Percentiles rank a stretch among this genome's conserved stretches.
phyloP scores from a whole-genome alignment of 768 basidiomycete species.

The Pholiota microspora region DNA sequence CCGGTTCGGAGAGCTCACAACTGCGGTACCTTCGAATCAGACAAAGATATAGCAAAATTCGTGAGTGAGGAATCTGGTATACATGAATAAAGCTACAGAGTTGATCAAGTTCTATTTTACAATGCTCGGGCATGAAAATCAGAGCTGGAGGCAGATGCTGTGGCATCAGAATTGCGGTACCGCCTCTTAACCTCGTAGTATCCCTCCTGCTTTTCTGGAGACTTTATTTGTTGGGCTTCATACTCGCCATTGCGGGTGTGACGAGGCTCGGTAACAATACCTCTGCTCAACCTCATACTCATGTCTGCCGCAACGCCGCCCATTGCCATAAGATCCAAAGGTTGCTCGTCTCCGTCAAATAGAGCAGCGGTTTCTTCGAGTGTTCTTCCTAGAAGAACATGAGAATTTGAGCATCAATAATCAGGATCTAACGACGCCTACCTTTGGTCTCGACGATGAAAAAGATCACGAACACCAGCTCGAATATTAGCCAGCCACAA shows the following conservation, averaged over 20 bases:
- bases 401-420: constrained; percentile 3
- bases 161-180: constrained; percentile 20
- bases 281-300: constrained; percentile 30
- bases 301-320: constrained; percentile 48
- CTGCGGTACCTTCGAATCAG: too few species aligned
- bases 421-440: constrained; percentile 18
- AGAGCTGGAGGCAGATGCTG: constrained; percentile 17
- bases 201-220: constrained; percentile 17
- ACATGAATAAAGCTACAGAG: not conserved
- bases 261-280: constrained; percentile 7
- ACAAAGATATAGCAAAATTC: too few species aligned
- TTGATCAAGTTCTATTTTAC: not conserved
- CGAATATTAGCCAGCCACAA: constrained; percentile 63
- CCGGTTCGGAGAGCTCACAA: too few species aligned
- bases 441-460: constrained; percentile 67
- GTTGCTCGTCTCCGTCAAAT: constrained; percentile 61
- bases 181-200: constrained; percentile 25
- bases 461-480: constrained; percentile 52
- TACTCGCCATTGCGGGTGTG: constrained; percentile 8
- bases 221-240: constrained; percentile 6
- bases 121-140: constrained; percentile 14
- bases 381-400: constrained; percentile 48
- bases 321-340: constrained; percentile 40
- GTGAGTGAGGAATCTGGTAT: not conserved
- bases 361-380: constrained; percentile 73